These are phyloP conservation scores for Conoideocrella luteorostrata DNA, from an alignment of 2,329 filamentous ascomycete genomes.

Conservation along the genomic window DNA sequence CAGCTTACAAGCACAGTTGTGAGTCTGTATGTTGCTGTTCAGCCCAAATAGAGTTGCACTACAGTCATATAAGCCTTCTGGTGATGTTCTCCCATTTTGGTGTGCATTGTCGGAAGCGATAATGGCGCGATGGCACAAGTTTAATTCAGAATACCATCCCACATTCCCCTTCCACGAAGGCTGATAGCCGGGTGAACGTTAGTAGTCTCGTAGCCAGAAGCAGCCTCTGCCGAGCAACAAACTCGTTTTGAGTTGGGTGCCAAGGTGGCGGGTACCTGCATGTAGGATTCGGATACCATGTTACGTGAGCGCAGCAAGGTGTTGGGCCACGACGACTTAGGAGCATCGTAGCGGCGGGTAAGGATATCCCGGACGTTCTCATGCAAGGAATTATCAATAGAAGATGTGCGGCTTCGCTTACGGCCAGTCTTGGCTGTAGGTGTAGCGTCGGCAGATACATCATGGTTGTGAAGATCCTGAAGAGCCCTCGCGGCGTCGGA, in stretches of 20 bases:
- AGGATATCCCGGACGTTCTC: conserved; percentile 63
- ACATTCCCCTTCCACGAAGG: conserved; percentile 56
- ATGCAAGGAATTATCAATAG: conserved; percentile 54
- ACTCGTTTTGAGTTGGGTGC: conserved; percentile 55
- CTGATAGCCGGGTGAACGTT: conserved; percentile 43
- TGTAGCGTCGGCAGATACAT: conserved; percentile 30
- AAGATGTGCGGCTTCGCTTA: conserved; percentile 56
- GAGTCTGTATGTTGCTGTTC: conserved; percentile 7
- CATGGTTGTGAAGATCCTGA: conserved; percentile 54
- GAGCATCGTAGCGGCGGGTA: conserved; percentile 25
- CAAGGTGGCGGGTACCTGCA: conserved; percentile 34
- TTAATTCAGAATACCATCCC: conserved; percentile 57
- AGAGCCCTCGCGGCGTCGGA: conserved; percentile 51
- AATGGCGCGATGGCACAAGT: neutral
- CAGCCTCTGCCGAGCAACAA: conserved; percentile 57
- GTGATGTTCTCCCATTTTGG: conserved; percentile 5
- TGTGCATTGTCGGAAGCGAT: neutral
- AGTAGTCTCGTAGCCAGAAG: conserved; percentile 39
- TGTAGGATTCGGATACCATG: conserved; percentile 18
- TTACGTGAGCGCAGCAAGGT: conserved; percentile 30
- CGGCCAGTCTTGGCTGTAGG: conserved; percentile 31
- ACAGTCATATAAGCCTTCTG: neutral
- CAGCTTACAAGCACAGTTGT: neutral
- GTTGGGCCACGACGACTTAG: conserved; percentile 27
- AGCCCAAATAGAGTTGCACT: neutral